Conservation (phyloP, 2,329 filamentous ascomycete species). For the Fusarium sp. region DNA sequence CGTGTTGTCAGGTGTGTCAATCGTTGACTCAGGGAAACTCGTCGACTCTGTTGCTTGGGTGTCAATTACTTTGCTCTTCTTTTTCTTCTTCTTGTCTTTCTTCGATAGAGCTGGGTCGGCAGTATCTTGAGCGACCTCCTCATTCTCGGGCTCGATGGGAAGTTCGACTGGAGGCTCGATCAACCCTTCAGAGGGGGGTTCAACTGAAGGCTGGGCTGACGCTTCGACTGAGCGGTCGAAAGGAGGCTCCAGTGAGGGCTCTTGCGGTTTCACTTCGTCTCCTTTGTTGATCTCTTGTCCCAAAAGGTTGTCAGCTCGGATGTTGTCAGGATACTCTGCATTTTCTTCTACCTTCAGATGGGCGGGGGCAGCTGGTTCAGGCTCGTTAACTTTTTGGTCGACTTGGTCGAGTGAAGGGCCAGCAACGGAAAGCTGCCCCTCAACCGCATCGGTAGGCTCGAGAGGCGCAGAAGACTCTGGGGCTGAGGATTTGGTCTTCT, state of each 20-base stretch:
- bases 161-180: not conserved
- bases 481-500: conserved; percentile 8
- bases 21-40: not conserved
- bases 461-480: not conserved
- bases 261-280: conserved; percentile 5
- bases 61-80: conserved; percentile 27
- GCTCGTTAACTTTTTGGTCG: not conserved
- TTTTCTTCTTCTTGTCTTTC: conserved; percentile 39
- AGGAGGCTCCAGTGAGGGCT: not conserved
- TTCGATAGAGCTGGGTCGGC: conserved; percentile 24
- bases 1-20: not conserved
- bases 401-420: not conserved
- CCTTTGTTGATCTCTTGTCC: conserved; percentile 1
- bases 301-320: not conserved
- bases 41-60: conserved; percentile 1
- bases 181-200: not conserved
- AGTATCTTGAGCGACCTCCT: conserved; percentile 25
- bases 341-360: not conserved
- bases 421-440: not conserved
- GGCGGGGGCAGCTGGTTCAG: not conserved
- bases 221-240: not conserved
- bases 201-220: not conserved
- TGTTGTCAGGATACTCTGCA: not conserved
- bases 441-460: not conserved
- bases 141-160: not conserved